These are phyloP conservation scores for Fusarium papillatum DNA, from an alignment of 2,329 filamentous ascomycete genomes.

Conservation along the genomic window DNA sequence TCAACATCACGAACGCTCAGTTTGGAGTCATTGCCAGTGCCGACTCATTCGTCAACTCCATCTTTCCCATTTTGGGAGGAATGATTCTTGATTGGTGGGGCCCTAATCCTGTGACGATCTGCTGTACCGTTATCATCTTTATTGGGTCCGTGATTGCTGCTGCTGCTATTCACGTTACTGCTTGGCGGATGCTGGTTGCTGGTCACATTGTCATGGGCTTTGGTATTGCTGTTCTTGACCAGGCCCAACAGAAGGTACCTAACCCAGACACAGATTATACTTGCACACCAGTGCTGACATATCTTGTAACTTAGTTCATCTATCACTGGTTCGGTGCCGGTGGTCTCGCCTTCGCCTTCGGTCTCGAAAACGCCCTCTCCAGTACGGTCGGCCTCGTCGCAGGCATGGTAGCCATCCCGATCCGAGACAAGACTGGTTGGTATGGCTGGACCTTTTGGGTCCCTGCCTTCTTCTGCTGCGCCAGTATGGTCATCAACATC, in stretches of 20 bases:
- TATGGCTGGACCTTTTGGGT: constrained; percentile 44
- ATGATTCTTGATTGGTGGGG: constrained; percentile 44
- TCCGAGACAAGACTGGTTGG: constrained; percentile 38
- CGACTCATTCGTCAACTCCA: constrained; percentile 42
- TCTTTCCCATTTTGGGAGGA: constrained; percentile 41
- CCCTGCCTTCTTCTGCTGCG: constrained; percentile 36
- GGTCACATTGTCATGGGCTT: constrained; percentile 42
- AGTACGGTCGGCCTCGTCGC: constrained; percentile 38
- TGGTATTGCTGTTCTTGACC: constrained; percentile 40
- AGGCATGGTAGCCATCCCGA: constrained; percentile 41
- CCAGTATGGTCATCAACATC: constrained; percentile 34
- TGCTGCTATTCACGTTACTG: constrained; percentile 29
- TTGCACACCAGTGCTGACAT: background rate
- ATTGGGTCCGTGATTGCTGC: constrained; percentile 39
- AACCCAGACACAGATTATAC: too few species aligned
- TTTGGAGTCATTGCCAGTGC: constrained; percentile 43
- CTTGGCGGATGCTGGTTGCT: constrained; percentile 35
- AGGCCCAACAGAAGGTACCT: constrained; percentile 36
- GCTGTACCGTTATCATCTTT: constrained; percentile 35
- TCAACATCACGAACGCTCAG: constrained; percentile 41
- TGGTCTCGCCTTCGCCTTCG: constrained; percentile 40
- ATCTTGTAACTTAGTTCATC: constrained; percentile 24
- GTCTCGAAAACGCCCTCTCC: constrained; percentile 39
- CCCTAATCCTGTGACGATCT: constrained; percentile 36
- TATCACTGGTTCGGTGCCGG: constrained; percentile 43